Evolutionary conservation across 2,329 filamentous ascomycete genomes (phyloP).

Genomic region (Akanthomyces lecanii): DNA sequence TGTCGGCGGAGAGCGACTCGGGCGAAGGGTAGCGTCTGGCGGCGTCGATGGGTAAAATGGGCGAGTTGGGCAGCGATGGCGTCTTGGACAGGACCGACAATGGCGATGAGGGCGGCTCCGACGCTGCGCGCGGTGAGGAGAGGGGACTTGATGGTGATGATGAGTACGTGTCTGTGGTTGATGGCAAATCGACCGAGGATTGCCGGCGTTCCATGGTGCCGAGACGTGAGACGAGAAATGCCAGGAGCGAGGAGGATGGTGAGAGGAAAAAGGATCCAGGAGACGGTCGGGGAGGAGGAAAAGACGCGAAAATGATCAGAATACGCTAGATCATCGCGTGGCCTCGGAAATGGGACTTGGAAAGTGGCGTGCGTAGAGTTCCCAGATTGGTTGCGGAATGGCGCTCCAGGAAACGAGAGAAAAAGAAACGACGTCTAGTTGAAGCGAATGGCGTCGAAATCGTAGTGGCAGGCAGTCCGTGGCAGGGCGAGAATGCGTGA

Average conservation of each 20-base stretch:
- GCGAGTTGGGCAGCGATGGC: conserved; percentile 47
- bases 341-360: conserved; percentile 2
- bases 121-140: conserved; percentile 32
- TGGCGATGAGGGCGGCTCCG: conserved; percentile 45
- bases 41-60: conserved; percentile 34
- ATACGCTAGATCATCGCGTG: conserved; percentile 17
- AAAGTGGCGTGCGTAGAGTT: background rate
- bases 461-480: background rate
- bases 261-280: background rate
- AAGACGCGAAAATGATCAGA: background rate
- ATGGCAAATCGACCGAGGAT: conserved; percentile 1
- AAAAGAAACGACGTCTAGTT: background rate
- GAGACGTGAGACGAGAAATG: background rate
- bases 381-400: background rate
- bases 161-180: conserved; percentile 23
- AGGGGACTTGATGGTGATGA: conserved; percentile 23
- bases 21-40: conserved; percentile 50
- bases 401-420: background rate
- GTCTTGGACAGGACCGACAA: conserved; percentile 52
- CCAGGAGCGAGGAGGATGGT: background rate
- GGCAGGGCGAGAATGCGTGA: background rate
- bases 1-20: conserved; percentile 36
- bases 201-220: conserved; percentile 13
- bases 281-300: conserved; percentile 2
- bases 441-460: background rate